Evolutionary conservation across 2,329 filamentous ascomycete genomes (phyloP).

Genomic region (Byssoonygena ceratinophila): DNA sequence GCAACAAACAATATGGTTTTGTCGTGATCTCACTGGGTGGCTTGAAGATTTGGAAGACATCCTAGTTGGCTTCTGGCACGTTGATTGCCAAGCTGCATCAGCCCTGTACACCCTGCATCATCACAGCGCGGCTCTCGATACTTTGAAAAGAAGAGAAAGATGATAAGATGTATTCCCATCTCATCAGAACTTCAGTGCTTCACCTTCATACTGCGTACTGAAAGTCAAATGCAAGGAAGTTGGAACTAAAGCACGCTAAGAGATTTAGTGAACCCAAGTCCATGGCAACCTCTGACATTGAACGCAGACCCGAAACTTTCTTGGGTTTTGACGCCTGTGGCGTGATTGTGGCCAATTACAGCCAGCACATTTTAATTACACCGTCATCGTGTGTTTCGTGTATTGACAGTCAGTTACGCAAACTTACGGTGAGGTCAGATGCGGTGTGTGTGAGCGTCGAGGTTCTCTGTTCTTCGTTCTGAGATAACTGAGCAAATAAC

Average conservation of each 20-base stretch:
- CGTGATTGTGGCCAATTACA: constrained; percentile 1
- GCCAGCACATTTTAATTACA: not conserved
- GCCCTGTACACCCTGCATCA: too few species aligned
- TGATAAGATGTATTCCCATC: too few species aligned
- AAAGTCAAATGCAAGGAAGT: not conserved
- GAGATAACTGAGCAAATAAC: too few species aligned
- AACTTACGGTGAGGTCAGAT: not conserved
- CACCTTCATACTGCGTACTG: too few species aligned
- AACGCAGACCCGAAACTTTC: constrained; percentile 9
- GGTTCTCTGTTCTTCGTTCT: not conserved
- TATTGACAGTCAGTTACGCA: not conserved
- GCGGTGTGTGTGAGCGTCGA: not conserved
- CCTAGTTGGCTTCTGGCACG: too few species aligned
- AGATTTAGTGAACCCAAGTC: constrained; percentile 9
- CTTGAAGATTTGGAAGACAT: too few species aligned
- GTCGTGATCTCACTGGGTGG: too few species aligned
- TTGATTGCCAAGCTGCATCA: too few species aligned
- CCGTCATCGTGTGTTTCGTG: not conserved
- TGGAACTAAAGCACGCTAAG: constrained; percentile 8
- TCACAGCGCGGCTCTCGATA: too few species aligned
- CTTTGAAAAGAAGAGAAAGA: too few species aligned
- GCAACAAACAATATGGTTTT: too few species aligned
- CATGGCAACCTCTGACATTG: constrained; percentile 7
- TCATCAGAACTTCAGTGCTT: too few species aligned
- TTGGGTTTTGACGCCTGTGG: constrained; percentile 8